A percentile compares a stretch with the other conserved stretches of the same genome.
Evolutionary conservation across 1,284 basidiomycete genomes (phyloP).

Genomic region (Testicularia cyperi): DNA sequence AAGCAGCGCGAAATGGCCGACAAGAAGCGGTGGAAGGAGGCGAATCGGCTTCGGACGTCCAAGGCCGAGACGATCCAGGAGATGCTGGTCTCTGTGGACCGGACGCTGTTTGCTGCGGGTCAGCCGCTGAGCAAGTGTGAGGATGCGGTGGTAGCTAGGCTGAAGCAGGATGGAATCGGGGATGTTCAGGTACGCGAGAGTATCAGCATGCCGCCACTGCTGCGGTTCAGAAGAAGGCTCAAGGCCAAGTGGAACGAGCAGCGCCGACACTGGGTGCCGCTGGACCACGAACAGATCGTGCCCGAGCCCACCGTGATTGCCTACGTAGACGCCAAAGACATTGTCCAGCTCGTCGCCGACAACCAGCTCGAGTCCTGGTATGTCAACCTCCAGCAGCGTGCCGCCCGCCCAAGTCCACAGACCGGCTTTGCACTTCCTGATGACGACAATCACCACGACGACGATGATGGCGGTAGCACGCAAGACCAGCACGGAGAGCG

Average conservation of each 20-base stretch:
- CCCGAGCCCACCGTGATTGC: constrained; percentile 17
- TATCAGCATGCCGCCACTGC: constrained; percentile 13
- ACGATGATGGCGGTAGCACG: too few species aligned
- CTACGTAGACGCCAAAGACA: constrained; percentile 20
- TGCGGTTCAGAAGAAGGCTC: constrained; percentile 18
- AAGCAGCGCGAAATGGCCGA: constrained; percentile 10
- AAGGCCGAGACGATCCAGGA: constrained; percentile 41
- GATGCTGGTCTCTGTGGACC: constrained; percentile 33
- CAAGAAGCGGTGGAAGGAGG: constrained; percentile 35
- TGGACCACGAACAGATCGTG: constrained; percentile 11
- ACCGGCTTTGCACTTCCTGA: too few species aligned
- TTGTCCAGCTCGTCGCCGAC: constrained; percentile 12
- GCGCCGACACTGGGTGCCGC: constrained; percentile 22
- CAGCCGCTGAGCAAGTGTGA: constrained; percentile 7
- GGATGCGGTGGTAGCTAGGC: constrained; percentile 9
- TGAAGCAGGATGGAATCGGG: constrained; percentile 16
- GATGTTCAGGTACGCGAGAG: constrained; percentile 17
- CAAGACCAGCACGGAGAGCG: too few species aligned
- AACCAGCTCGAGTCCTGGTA: constrained; percentile 20
- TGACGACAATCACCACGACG: too few species aligned
- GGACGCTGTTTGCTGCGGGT: constrained; percentile 12
- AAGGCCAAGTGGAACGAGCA: constrained; percentile 19
- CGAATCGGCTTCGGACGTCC: constrained; percentile 27
- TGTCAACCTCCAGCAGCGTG: constrained; percentile 13
- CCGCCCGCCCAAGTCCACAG: too few species aligned